phyloP scores from a whole-genome alignment of 2,329 filamentous ascomycete genomes.

The Blastomyces silverae region DNA sequence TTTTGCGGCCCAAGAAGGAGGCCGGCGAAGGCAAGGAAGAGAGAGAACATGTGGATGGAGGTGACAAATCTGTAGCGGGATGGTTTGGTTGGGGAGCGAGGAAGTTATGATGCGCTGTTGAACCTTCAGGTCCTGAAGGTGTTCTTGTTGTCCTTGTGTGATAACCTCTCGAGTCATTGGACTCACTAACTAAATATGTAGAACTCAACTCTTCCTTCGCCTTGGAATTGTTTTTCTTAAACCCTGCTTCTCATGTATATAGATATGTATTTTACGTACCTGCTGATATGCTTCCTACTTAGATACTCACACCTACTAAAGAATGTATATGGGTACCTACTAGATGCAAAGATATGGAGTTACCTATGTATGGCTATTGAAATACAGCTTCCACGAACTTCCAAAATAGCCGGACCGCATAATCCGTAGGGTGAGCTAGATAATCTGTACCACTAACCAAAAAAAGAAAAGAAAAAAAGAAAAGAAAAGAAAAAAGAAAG shows the following conservation, averaged over 20 bases:
- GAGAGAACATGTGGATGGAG: neutral
- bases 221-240: neutral
- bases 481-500: too few species aligned
- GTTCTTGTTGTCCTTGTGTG: neutral
- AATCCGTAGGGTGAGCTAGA: too few species aligned
- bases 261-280: neutral
- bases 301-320: too few species aligned
- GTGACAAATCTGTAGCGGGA: neutral
- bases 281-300: too few species aligned
- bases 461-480: too few species aligned
- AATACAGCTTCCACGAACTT: too few species aligned
- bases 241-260: neutral
- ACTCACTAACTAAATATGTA: neutral
- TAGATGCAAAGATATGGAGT: too few species aligned
- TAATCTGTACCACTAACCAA: too few species aligned
- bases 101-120: neutral
- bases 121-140: neutral
- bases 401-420: too few species aligned
- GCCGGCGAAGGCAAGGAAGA: neutral
- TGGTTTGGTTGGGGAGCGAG: slow-evolving; percentile 3
- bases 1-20: slow-evolving; percentile 31
- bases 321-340: too few species aligned
- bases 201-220: neutral
- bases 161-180: neutral
- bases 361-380: too few species aligned